Evolutionary conservation across 306 rosid genomes (phyloP).

Genomic region (Hylodesmum podocarpum): DNA sequence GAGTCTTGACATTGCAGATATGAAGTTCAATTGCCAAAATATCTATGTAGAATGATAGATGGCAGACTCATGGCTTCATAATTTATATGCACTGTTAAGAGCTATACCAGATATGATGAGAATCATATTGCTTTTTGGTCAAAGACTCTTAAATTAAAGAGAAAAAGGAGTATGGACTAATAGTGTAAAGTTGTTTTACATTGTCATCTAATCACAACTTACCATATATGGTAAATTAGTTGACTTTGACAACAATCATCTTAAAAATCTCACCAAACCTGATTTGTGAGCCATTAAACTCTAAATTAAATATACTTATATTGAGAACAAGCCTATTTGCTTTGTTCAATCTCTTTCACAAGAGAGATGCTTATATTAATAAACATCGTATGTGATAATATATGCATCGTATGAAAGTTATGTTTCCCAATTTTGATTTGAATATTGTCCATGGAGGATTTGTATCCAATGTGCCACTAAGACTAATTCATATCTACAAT

Average conservation of each 20-base stretch:
- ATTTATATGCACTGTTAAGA: not conserved
- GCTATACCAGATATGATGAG: not conserved
- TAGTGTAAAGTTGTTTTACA: too few species aligned
- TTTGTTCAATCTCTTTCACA: slow-evolving; percentile 27
- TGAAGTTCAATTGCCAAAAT: not conserved
- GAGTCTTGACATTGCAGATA: not conserved
- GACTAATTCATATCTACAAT: not conserved
- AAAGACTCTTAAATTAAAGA: not conserved
- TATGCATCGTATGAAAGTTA: not conserved
- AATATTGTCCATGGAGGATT: not conserved
- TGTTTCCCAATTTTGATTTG: slow-evolving; percentile 10
- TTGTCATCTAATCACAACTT: too few species aligned
- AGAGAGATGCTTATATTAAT: not conserved
- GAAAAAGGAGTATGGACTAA: too few species aligned
- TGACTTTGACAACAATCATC: too few species aligned
- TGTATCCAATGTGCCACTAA: slow-evolving; percentile 16
- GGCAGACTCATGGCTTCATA: not conserved
- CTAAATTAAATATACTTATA: not conserved
- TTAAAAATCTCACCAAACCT: too few species aligned
- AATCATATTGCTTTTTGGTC: not conserved
- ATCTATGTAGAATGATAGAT: not conserved
- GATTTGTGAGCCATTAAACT: too few species aligned
- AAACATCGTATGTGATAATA: not conserved
- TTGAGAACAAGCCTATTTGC: not conserved
- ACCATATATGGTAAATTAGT: too few species aligned